Evolutionary conservation across 257 asterid species (phyloP).

Genomic region (Nicotiana sylvestris): DNA sequence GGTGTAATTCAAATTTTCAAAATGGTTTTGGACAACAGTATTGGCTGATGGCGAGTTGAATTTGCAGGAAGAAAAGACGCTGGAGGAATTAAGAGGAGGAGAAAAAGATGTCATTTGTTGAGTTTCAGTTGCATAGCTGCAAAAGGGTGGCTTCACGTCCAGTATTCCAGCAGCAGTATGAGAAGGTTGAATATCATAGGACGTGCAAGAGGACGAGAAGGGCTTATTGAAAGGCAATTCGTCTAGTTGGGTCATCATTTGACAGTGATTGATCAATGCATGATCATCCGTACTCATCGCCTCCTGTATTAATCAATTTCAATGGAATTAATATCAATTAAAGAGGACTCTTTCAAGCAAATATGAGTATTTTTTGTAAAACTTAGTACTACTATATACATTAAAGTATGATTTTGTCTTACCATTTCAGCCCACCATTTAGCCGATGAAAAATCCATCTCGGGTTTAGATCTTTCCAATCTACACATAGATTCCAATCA

Average conservation of each 20-base stretch:
- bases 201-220: background rate
- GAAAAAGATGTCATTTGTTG: background rate
- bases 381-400: no score
- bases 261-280: background rate
- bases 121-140: background rate
- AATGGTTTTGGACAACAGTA: background rate
- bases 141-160: background rate
- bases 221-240: background rate
- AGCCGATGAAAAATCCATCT: slow-evolving; percentile 3
- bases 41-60: background rate
- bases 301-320: background rate
- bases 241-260: background rate
- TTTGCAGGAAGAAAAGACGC: background rate
- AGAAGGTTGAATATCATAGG: background rate
- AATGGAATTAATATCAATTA: no score
- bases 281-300: background rate
- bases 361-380: no score
- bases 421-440: slow-evolving; percentile 11
- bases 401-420: background rate
- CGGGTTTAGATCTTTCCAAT: background rate
- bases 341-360: background rate
- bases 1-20: background rate
- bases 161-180: background rate
- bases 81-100: background rate
- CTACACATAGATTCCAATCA: background rate